A percentile compares a stretch with the other conserved stretches of the same genome.
Conservation (phyloP, 208 protist genomes). For the Crithidia brevicula region DNA sequence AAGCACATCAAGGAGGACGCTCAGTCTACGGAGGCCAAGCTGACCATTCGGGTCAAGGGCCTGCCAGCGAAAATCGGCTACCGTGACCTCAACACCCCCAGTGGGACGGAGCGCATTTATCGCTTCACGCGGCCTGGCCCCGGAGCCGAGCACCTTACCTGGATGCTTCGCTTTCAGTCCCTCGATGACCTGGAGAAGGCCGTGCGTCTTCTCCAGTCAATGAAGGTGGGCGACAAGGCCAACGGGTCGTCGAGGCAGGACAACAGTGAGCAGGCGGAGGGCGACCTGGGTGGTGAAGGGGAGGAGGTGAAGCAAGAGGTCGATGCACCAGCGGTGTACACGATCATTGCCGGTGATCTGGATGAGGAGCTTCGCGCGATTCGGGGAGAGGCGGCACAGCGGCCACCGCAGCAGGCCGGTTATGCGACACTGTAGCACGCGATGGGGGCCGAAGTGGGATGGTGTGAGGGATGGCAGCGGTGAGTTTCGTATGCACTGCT, state of each 20-base stretch:
- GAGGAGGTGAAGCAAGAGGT: slow-evolving; percentile 23
- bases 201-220: slow-evolving; percentile 11
- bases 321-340: not conserved
- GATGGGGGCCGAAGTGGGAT: not conserved
- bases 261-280: not conserved
- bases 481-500: too few relatives aligned
- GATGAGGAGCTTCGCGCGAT: slow-evolving; percentile 9
- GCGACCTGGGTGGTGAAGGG: slow-evolving; percentile 5
- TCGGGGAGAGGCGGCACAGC: not conserved
- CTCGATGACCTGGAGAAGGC: slow-evolving; percentile 7
- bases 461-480: not conserved
- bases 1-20: slow-evolving; percentile 23
- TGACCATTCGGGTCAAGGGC: slow-evolving; percentile 24
- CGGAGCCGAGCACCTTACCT: slow-evolving; percentile 1
- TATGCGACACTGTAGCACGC: slow-evolving; percentile 1
- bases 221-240: slow-evolving; percentile 6
- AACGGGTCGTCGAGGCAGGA: not conserved
- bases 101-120: slow-evolving; percentile 2
- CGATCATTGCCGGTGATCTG: slow-evolving; percentile 12
- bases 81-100: not conserved
- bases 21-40: slow-evolving; percentile 13
- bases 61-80: slow-evolving; percentile 5
- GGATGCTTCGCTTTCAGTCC: slow-evolving; percentile 22
- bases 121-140: slow-evolving; percentile 10
- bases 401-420: not conserved